These are phyloP conservation scores for Neoboletus magnificus DNA, from an alignment of 768 basidiomycete genomes.

Conservation along the genomic window DNA sequence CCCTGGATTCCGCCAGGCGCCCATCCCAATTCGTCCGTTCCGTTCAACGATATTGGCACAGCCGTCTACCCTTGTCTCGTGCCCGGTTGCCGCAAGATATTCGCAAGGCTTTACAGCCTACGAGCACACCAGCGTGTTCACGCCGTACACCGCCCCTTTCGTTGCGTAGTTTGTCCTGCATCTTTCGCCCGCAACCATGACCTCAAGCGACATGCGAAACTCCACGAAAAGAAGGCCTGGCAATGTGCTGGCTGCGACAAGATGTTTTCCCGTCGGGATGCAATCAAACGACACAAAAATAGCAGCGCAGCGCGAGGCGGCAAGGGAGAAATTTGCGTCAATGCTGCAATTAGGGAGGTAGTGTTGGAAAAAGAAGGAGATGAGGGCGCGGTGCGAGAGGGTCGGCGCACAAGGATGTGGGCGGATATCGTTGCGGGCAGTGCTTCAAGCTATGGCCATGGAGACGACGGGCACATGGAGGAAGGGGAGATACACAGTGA, in stretches of 20 bases:
- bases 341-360: conserved; percentile 61
- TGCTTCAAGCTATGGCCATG: conserved; percentile 13
- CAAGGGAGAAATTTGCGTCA: conserved; percentile 50
- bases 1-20: conserved; percentile 28
- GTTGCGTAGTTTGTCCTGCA: conserved; percentile 63
- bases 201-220: conserved; percentile 69
- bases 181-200: conserved; percentile 80
- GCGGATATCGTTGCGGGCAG: conserved; percentile 50
- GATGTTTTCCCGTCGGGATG: conserved; percentile 73
- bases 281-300: conserved; percentile 75
- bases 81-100: conserved; percentile 61
- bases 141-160: conserved; percentile 60
- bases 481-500: conserved; percentile 59
- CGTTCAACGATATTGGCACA: conserved; percentile 55
- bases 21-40: conserved; percentile 22
- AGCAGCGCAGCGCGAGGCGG: conserved; percentile 49
- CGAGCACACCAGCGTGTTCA: conserved; percentile 71
- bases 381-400: conserved; percentile 45
- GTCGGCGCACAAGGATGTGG: conserved; percentile 63
- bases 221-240: conserved; percentile 73
- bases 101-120: conserved; percentile 65
- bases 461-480: conserved; percentile 38
- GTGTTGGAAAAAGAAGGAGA: conserved; percentile 41
- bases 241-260: conserved; percentile 72
- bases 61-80: conserved; percentile 81